Evolutionary conservation across 148 eudicot genomes (phyloP), one percentile per base, ranked within the genome.

Genomic region (Vaccinium corymbosum): DNA sequence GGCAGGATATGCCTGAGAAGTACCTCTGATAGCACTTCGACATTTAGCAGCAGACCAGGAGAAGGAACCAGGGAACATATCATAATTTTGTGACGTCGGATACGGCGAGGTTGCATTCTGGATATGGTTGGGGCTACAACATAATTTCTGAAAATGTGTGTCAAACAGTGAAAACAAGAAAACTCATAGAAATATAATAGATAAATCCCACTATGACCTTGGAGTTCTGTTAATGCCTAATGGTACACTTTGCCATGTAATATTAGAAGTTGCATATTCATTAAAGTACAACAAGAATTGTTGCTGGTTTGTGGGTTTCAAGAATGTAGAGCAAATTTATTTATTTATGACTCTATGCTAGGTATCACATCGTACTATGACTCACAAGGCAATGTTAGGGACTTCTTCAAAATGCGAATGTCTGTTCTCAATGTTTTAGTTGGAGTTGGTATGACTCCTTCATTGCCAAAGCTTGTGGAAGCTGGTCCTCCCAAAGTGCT

Each of bases 401-500:
- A 97, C 85, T 93, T 93, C 76, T 88, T 85, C 74, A 92, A 89
- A 70, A 85, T 93, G 85, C 90, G 90, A 66, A 85, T 76, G 80
- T 90, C 92, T 15, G 90, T 97, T 75, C 83, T 93, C 79, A 86
- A 73, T 79, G 89, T 94, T 83, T 79, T 97, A 86, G 86, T 94
- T 82, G 87, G 86, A 81, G 88, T 93, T 85, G 98, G 97, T 70
- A 93, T 97, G 97, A 88, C 88, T 88, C 92, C 99, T 72, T 90
- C 98, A 55, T 85, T 90, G 80, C 95, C 98, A 56, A 94, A 90
- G 88, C 92, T 92, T 84, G 91, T 91, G 71, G 92, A 88, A 87
- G 89, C 92, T 83, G 97, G 97, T 73, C 99, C 97, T 42, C 99
- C 98, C 78, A 92, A 93, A 91, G 89, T 94, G 81, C 93, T 93